Evolutionary conservation across 352 stramenopile species (phyloP).

Genomic region (Phytopythium ostracodes): DNA sequence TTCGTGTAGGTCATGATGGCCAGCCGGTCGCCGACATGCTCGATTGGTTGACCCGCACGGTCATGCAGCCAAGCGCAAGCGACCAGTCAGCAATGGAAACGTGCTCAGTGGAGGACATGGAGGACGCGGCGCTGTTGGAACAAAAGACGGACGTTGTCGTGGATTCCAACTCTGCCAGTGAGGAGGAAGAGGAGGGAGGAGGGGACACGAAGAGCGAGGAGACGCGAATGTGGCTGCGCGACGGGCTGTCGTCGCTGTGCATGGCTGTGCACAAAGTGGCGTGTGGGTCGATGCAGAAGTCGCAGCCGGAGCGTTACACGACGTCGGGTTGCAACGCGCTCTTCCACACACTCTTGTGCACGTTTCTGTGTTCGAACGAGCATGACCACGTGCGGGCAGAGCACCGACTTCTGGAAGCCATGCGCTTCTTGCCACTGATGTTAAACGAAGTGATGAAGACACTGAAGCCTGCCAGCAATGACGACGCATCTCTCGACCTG

Average conservation of each 20-base stretch:
- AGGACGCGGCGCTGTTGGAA: constrained; percentile 25
- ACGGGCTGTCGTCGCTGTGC: constrained; percentile 71
- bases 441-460: constrained; percentile 38
- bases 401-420: constrained; percentile 60
- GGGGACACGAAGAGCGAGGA: constrained; percentile 19
- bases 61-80: background rate
- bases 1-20: constrained; percentile 14
- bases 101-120: constrained; percentile 7
- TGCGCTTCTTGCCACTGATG: constrained; percentile 76
- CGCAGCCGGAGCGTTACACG: constrained; percentile 73
- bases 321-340: constrained; percentile 71
- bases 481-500: constrained; percentile 20
- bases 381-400: constrained; percentile 59
- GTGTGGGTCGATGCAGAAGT: constrained; percentile 80
- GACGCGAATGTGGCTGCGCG: constrained; percentile 51
- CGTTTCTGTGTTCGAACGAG: constrained; percentile 55
- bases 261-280: constrained; percentile 86
- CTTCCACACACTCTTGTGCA: constrained; percentile 78
- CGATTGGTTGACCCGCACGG: background rate
- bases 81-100: constrained; percentile 1
- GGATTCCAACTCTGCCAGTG: constrained; percentile 7
- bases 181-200: background rate
- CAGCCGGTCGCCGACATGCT: constrained; percentile 6
- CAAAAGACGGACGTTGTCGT: constrained; percentile 19
- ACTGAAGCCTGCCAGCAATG: background rate